Conservation (phyloP, 1,284 basidiomycete species). For the Pseudozyma flocculosa region DNA sequence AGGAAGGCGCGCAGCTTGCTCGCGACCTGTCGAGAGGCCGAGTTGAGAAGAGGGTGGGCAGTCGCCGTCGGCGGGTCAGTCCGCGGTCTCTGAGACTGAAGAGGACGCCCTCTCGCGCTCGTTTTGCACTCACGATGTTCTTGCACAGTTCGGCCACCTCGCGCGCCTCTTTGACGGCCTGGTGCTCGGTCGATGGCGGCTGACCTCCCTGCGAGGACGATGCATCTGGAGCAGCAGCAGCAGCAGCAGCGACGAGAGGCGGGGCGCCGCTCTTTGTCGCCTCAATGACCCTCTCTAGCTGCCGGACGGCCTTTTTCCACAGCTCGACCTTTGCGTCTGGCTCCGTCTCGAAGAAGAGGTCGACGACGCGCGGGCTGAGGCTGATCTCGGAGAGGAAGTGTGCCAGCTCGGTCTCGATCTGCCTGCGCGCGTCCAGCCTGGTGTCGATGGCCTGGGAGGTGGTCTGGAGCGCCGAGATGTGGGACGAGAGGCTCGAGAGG, state of each 20-base stretch:
- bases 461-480: conserved; percentile 88
- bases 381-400: conserved; percentile 76
- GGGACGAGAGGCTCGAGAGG: conserved; percentile 86
- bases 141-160: conserved; percentile 81
- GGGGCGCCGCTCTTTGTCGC: conserved; percentile 66
- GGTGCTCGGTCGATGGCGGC: conserved; percentile 6
- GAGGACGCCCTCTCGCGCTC: too few relatives aligned
- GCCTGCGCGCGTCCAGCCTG: conserved; percentile 77
- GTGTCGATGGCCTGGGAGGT: conserved; percentile 86
- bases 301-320: conserved; percentile 77
- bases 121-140: conserved; percentile 71
- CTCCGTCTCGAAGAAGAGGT: conserved; percentile 80
- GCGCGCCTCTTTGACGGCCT: conserved; percentile 77
- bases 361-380: conserved; percentile 77
- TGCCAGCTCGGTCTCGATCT: conserved; percentile 80
- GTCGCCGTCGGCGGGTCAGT: conserved; percentile 4
- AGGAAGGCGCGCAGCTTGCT: conserved; percentile 87
- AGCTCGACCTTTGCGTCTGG: conserved; percentile 52
- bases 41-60: neutral
- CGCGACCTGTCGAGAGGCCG: conserved; percentile 2
- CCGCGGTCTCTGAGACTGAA: too few relatives aligned
- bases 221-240: too few relatives aligned
- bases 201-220: too few relatives aligned
- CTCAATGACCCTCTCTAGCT: conserved; percentile 75
- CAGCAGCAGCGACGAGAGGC: too few relatives aligned